These are phyloP conservation scores for Solanum piurae DNA, from an alignment of 257 asterid species.

Conservation along the genomic window DNA sequence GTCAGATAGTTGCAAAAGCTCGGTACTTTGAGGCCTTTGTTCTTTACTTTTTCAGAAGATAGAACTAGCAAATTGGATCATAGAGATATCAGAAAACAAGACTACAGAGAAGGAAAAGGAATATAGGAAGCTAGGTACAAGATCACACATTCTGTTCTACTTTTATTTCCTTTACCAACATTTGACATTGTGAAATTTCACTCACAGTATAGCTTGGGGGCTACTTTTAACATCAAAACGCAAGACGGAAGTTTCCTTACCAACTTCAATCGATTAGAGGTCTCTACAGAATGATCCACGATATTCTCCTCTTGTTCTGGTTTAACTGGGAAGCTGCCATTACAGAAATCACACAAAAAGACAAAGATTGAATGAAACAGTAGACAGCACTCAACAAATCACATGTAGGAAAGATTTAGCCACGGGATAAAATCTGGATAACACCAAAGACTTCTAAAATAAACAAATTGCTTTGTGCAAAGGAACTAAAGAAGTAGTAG, in stretches of 20 bases:
- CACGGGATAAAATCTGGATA: neutral
- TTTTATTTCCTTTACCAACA: neutral
- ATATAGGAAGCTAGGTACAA: neutral
- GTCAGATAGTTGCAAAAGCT: neutral
- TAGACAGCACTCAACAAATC: neutral
- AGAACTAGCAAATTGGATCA: neutral
- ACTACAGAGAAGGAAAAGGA: neutral
- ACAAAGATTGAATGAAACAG: neutral
- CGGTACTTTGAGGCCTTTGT: neutral
- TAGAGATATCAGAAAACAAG: neutral
- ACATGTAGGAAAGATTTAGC: neutral
- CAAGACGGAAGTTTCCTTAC: conserved; percentile 29
- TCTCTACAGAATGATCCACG: conserved; percentile 24
- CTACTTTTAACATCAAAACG: neutral
- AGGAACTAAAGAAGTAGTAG: neutral
- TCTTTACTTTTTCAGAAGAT: neutral
- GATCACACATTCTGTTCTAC: neutral
- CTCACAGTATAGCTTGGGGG: neutral
- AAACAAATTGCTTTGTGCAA: neutral
- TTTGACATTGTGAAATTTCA: neutral
- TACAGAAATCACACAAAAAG: conserved; percentile 6
- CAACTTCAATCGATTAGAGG: conserved; percentile 32
- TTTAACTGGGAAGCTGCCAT: conserved; percentile 59
- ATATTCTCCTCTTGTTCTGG: conserved; percentile 31
- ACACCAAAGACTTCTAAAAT: neutral